Evolutionary conservation across 2,329 filamentous ascomycete genomes (phyloP).

Genomic region (Torrubiella hemipterigena): DNA sequence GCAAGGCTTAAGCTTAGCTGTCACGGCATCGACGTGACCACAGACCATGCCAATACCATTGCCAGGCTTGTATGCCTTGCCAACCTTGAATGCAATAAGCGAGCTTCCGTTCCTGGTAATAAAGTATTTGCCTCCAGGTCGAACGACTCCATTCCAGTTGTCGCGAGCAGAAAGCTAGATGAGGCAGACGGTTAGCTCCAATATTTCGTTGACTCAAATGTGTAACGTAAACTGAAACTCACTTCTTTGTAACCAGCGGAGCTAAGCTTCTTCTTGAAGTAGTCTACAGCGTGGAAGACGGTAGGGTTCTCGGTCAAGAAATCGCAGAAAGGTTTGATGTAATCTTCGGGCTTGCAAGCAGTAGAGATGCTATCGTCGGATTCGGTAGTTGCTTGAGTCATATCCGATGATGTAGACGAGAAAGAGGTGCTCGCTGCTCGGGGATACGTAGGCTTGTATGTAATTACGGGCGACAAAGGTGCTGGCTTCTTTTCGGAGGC

Average conservation of each 20-base stretch:
- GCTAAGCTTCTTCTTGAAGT: conserved; percentile 62
- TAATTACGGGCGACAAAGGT: neutral
- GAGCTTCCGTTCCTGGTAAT: conserved; percentile 75
- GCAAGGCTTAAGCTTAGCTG: conserved; percentile 82
- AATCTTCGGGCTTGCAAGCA: conserved; percentile 45
- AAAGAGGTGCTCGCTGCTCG: conserved; percentile 31
- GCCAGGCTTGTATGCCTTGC: conserved; percentile 67
- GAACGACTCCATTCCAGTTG: conserved; percentile 60
- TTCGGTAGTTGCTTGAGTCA: too few relatives aligned
- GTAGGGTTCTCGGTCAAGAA: conserved; percentile 89
- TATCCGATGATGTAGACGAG: conserved; percentile 27
- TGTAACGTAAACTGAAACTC: conserved; percentile 10
- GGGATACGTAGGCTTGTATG: conserved; percentile 1
- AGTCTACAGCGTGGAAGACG: conserved; percentile 77
- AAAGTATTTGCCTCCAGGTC: conserved; percentile 80
- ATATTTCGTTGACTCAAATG: neutral
- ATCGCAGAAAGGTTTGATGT: conserved; percentile 72
- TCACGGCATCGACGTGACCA: conserved; percentile 86
- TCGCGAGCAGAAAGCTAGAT: conserved; percentile 61
- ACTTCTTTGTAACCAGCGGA: conserved; percentile 64
- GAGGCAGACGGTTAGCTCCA: conserved; percentile 5
- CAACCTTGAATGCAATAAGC: conserved; percentile 75
- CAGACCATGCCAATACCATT: conserved; percentile 83
- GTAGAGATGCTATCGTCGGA: too few relatives aligned
- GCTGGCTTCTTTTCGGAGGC: conserved; percentile 9